Evolutionary conservation across 805 yeast genomes (phyloP).

Genomic region (Candida koratica): DNA sequence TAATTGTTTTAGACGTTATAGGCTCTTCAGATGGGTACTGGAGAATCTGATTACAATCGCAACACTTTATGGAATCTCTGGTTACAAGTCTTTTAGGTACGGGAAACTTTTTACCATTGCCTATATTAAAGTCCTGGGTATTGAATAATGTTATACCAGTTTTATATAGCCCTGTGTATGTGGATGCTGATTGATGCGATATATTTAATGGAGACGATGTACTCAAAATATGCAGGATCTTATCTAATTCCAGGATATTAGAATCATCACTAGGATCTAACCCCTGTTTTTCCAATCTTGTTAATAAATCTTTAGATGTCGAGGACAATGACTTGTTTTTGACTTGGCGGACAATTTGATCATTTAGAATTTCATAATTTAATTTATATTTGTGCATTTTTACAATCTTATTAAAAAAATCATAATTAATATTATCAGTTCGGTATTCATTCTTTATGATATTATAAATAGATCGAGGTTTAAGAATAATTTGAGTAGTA

Average conservation of each 20-base stretch:
- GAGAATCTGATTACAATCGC: conserved; percentile 25
- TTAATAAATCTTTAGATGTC: conserved; percentile 5
- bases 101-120: conserved; percentile 16
- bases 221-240: conserved; percentile 3
- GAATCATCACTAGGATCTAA: background rate
- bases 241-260: conserved; percentile 9
- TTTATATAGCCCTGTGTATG: background rate
- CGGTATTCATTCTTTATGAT: conserved; percentile 18
- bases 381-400: conserved; percentile 7
- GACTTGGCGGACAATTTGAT: conserved; percentile 10
- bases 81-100: conserved; percentile 22
- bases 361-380: conserved; percentile 10
- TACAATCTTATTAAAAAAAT: background rate
- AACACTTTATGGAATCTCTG: conserved; percentile 26
- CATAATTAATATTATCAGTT: background rate
- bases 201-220: background rate
- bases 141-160: conserved; percentile 2
- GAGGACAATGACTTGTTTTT: conserved; percentile 3
- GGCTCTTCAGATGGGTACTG: conserved; percentile 25
- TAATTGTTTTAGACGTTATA: conserved; percentile 25
- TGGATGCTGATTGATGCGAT: background rate
- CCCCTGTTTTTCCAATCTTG: conserved; percentile 8
- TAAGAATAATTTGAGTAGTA: conserved; percentile 32
- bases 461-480: conserved; percentile 37
- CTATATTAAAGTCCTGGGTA: conserved; percentile 1